Conservation (phyloP, 352 stramenopile genomes). For the Phytophthora uliginosa region DNA sequence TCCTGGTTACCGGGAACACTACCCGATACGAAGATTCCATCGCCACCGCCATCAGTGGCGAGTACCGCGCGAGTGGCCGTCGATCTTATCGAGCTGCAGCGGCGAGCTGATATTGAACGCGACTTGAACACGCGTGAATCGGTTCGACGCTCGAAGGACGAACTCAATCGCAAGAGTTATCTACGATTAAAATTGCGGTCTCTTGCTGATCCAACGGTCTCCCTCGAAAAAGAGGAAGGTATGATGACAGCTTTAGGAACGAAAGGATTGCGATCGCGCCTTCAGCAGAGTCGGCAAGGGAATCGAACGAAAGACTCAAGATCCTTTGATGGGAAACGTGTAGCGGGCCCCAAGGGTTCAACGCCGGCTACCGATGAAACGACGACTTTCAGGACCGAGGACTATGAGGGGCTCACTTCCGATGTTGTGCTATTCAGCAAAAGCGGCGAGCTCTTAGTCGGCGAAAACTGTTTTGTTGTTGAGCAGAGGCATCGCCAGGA, state of each 20-base stretch:
- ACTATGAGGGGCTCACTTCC: conserved; percentile 64
- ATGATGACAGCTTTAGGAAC: conserved; percentile 21
- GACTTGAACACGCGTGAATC: conserved; percentile 57
- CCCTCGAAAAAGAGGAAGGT: conserved; percentile 56
- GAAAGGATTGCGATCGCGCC: conserved; percentile 18
- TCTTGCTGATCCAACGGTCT: conserved; percentile 57
- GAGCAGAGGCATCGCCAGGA: conserved; percentile 52
- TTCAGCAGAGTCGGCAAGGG: conserved; percentile 20
- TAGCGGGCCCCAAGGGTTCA: background rate
- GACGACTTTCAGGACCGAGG: conserved; percentile 58
- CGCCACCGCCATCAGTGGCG: conserved; percentile 14
- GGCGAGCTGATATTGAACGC: conserved; percentile 53
- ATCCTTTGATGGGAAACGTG: conserved; percentile 6
- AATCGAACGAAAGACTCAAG: background rate
- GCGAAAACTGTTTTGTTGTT: conserved; percentile 66
- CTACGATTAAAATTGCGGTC: conserved; percentile 62
- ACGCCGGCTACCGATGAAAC: conserved; percentile 10
- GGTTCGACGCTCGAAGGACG: conserved; percentile 37
- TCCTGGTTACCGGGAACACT: conserved; percentile 6
- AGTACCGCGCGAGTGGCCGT: conserved; percentile 31
- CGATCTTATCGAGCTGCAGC: conserved; percentile 50
- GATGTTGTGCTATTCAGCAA: conserved; percentile 52
- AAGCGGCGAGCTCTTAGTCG: conserved; percentile 55
- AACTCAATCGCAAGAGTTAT: conserved; percentile 49
- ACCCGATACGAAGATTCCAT: background rate